These are phyloP conservation scores for Hyaloperonospora arabidopsidis DNA, from an alignment of 352 stramenopile species.

Conservation along the genomic window DNA sequence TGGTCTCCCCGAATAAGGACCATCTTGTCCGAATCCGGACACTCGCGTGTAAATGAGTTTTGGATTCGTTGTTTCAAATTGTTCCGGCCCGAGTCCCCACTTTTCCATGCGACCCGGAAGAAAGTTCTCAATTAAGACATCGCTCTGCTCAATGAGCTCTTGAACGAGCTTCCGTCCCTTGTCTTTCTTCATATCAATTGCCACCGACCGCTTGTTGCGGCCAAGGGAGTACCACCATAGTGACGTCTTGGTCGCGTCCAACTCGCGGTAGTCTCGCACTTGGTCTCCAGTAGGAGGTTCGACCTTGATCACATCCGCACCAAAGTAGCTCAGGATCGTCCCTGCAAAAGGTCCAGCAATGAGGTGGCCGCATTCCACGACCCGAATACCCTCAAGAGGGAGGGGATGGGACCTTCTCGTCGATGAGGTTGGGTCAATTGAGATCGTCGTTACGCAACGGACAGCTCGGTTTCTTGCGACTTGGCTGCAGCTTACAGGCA, in stretches of 20 bases:
- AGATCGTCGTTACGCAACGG: conserved; percentile 36
- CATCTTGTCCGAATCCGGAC: conserved; percentile 77
- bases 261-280: conserved; percentile 67
- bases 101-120: conserved; percentile 82
- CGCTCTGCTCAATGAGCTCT: conserved; percentile 63
- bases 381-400: conserved; percentile 61
- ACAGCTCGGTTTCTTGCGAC: conserved; percentile 2
- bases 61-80: conserved; percentile 66
- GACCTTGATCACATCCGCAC: conserved; percentile 87
- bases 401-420: conserved; percentile 21
- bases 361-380: conserved; percentile 74
- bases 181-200: conserved; percentile 72
- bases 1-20: conserved; percentile 66
- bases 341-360: conserved; percentile 75
- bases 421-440: conserved; percentile 6
- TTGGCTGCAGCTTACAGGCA: conserved; percentile 9
- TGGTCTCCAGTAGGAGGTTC: conserved; percentile 81
- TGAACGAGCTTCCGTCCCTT: conserved; percentile 55
- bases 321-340: conserved; percentile 85
- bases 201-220: conserved; percentile 82
- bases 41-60: conserved; percentile 80
- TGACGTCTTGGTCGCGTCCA: conserved; percentile 69
- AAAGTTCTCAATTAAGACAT: conserved; percentile 88
- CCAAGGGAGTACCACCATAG: conserved; percentile 86
- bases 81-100: conserved; percentile 71